These are phyloP conservation scores for Umbelopsis ramanniana DNA, from an alignment of 192 early-diverging fungal species.

Conservation along the genomic window DNA sequence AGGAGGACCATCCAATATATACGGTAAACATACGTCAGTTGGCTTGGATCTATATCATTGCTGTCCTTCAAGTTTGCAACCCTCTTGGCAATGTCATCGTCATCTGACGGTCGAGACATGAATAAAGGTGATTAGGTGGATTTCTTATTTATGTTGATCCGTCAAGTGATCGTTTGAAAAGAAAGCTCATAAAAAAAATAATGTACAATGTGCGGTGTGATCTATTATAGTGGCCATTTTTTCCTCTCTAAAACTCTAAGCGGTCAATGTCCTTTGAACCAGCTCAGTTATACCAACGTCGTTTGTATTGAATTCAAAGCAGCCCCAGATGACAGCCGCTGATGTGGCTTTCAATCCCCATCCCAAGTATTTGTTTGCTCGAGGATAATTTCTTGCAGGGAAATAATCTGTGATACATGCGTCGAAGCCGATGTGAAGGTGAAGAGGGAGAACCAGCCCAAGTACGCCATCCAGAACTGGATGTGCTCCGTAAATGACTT, in stretches of 20 bases:
- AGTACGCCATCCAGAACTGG: constrained; percentile 89
- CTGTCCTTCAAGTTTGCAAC: constrained; percentile 7
- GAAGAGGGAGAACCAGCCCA: constrained; percentile 87
- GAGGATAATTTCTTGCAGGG: constrained; percentile 66
- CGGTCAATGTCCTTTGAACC: constrained; percentile 82
- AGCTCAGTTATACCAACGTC: constrained; percentile 94
- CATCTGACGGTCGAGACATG: background rate
- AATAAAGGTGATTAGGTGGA: background rate
- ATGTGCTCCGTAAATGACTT: constrained; percentile 77
- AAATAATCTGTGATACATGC: constrained; percentile 81
- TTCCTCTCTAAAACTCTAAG: constrained; percentile 47
- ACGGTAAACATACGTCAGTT: background rate
- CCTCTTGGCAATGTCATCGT: constrained; percentile 7
- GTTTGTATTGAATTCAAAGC: constrained; percentile 94
- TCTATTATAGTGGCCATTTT: background rate
- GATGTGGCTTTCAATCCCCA: constrained; percentile 75
- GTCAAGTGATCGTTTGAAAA: background rate
- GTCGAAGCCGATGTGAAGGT: constrained; percentile 71
- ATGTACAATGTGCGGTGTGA: background rate
- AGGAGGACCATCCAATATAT: background rate
- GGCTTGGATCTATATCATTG: background rate
- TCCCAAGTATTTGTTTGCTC: constrained; percentile 61
- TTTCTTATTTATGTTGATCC: background rate
- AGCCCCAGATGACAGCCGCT: constrained; percentile 77
- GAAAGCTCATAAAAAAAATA: background rate